These are phyloP conservation scores for Penicillium parvum DNA, from an alignment of 495 filamentous ascomycete species.

Conservation along the genomic window DNA sequence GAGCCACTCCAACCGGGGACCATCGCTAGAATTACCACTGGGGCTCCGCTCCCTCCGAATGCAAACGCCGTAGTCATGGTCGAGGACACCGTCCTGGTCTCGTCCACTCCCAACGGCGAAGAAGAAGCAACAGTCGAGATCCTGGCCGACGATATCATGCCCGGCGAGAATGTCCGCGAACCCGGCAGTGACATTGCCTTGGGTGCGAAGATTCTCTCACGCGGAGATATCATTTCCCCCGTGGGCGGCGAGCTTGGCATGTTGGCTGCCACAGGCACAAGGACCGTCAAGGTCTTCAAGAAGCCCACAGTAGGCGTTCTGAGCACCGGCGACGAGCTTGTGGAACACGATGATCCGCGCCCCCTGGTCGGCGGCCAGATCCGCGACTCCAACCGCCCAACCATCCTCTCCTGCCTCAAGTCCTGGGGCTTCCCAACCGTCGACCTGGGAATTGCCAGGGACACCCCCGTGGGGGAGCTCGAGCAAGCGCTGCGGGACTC, in stretches of 20 bases:
- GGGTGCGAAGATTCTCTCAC: conserved; percentile 63
- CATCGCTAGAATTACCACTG: conserved; percentile 88
- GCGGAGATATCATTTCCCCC: conserved; percentile 73
- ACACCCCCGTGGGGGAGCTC: conserved; percentile 66
- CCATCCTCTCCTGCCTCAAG: conserved; percentile 68
- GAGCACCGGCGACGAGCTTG: conserved; percentile 93
- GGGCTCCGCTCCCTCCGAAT: conserved; percentile 82
- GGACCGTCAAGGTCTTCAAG: conserved; percentile 67
- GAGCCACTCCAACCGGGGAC: conserved; percentile 62
- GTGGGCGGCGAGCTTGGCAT: conserved; percentile 89
- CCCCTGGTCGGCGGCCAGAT: conserved; percentile 75
- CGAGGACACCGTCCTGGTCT: conserved; percentile 77
- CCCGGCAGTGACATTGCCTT: conserved; percentile 79
- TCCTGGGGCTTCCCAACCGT: conserved; percentile 76
- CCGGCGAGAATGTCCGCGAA: conserved; percentile 86
- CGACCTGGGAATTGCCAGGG: conserved; percentile 83
- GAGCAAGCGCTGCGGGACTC: conserved; percentile 71
- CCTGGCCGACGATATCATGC: conserved; percentile 63
- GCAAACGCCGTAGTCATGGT: conserved; percentile 96
- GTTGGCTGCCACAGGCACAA: conserved; percentile 76
- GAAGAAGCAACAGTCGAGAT: conserved; percentile 90
- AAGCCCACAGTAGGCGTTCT: conserved; percentile 80
- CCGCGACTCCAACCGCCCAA: conserved; percentile 86
- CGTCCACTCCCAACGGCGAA: conserved; percentile 67
- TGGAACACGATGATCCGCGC: conserved; percentile 63